Conservation (phyloP, 768 basidiomycete genomes). For the Boletus insuetus region DNA sequence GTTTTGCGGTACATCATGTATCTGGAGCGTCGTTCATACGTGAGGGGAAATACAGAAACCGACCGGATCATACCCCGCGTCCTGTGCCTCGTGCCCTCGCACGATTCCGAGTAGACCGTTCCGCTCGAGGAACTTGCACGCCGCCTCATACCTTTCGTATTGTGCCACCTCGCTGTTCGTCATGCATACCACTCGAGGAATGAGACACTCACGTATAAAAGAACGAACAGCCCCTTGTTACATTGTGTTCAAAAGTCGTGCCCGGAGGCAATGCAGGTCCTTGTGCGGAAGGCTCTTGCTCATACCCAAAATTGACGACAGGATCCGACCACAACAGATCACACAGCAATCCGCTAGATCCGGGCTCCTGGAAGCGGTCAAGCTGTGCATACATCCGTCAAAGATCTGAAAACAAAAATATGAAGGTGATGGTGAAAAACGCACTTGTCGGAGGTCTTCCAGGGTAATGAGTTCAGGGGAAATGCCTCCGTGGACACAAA, state of each 20-base stretch:
- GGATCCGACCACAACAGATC: constrained; percentile 98
- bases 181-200: not conserved
- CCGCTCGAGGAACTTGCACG: constrained; percentile 89
- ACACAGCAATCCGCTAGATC: constrained; percentile 86
- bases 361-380: constrained; percentile 91
- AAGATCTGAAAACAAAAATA: not conserved
- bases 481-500: constrained; percentile 96
- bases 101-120: constrained; percentile 91
- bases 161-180: not conserved
- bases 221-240: constrained; percentile 86
- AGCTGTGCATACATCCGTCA: constrained; percentile 48
- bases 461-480: constrained; percentile 82
- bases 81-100: constrained; percentile 97
- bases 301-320: constrained; percentile 82
- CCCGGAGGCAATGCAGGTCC: constrained; percentile 55
- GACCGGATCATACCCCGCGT: constrained; percentile 68
- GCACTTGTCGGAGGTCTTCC: constrained; percentile 66
- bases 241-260: constrained; percentile 73
- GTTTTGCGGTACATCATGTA: constrained; percentile 96
- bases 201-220: constrained; percentile 76
- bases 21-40: constrained; percentile 33
- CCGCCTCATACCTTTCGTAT: constrained; percentile 72
- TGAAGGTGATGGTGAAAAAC: constrained; percentile 18
- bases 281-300: constrained; percentile 52
- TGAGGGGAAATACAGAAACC: not conserved